Base-by-base conservation (phyloP, 176 grass and related monocot genomes). In the Leersia perrieri region DNA sequence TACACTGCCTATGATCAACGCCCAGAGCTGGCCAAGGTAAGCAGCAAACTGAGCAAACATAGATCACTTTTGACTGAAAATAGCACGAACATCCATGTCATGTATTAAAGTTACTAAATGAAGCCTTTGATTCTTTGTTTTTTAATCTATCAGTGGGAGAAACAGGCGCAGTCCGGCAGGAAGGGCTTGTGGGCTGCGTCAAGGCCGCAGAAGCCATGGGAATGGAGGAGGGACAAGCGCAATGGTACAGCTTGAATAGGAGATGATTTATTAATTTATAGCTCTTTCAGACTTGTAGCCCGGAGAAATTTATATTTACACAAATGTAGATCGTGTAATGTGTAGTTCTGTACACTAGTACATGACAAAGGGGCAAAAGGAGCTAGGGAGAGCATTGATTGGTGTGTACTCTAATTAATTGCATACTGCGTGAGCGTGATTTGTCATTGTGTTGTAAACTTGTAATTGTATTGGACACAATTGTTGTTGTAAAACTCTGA, bases 191-290 rank as follows among this genome's bases (percentile, higher is more conserved):
- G 96, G 96, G 90, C 90, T 81, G 61, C 87, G 29, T 86, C 89
- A 7, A 81, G 88, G 41, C 96, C 96, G 18, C 88, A 95, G 72
- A 91, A 95, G 63, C 96, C 96, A 88, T 99, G 96, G 96, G 96
- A 99, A 70, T 93, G 93, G 92, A 93, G 90, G 83, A 99, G 86
- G 75, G 76, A 73, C 22, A 82, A 84, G 74, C 90, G 90, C 51
- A 99, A 95, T 14, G 90, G 89, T 36, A 32, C 62, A 60, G 77
- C 72, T 4, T 93, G 82, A 90, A 38, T 4, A 36, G 0, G 55
- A 63, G 41, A 63, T 70, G 73, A 13, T 66, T 72, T 66, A 66
- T 42, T 60, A 4, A 76, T 77, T 40, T 29, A 75, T 76, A 29
- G 3, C 23, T 9, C 15, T 22, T 76, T 36, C 69, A 4, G 27